Evolutionary conservation across 495 filamentous ascomycete genomes (phyloP).

Genomic region (Podospora appendiculata): DNA sequence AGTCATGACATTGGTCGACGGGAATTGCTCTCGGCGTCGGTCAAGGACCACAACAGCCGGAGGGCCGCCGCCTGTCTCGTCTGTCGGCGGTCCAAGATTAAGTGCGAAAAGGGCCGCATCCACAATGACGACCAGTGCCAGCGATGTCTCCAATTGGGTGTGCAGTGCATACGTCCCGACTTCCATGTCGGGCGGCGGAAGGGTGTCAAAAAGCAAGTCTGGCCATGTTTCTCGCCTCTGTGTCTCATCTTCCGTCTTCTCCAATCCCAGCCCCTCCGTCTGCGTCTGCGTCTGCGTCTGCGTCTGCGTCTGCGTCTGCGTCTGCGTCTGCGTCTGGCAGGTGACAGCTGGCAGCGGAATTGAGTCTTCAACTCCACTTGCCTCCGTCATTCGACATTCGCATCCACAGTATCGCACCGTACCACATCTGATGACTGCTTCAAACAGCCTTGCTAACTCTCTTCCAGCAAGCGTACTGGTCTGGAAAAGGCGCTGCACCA

Average conservation of each 20-base stretch:
- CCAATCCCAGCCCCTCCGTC: too few relatives aligned
- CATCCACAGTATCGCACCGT: too few relatives aligned
- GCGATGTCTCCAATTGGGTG: conserved; percentile 49
- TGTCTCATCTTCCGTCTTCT: not conserved
- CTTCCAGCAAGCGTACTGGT: conserved; percentile 58
- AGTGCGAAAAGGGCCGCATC: conserved; percentile 47
- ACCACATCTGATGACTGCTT: too few relatives aligned
- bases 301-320: too few relatives aligned
- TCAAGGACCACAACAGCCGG: conserved; percentile 20
- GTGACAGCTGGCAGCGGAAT: too few relatives aligned
- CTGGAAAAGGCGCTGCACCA: conserved; percentile 66
- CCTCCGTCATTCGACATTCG: too few relatives aligned
- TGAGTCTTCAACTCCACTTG: too few relatives aligned
- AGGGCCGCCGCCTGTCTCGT: conserved; percentile 54
- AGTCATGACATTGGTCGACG: too few relatives aligned
- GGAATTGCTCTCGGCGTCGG: not conserved
- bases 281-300: too few relatives aligned
- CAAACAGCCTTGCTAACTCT: not conserved
- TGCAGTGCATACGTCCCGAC: conserved; percentile 57
- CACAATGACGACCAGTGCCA: conserved; percentile 46
- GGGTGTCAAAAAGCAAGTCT: conserved; percentile 65
- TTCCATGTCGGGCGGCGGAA: conserved; percentile 66
- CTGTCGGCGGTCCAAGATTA: conserved; percentile 61
- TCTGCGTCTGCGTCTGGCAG: too few relatives aligned
- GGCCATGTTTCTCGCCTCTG: not conserved